Percentiles rank a stretch among this genome's conserved stretches.
phyloP scores from a whole-genome alignment of 2,329 filamentous ascomycete species.

The Fusarium lyarnte region DNA sequence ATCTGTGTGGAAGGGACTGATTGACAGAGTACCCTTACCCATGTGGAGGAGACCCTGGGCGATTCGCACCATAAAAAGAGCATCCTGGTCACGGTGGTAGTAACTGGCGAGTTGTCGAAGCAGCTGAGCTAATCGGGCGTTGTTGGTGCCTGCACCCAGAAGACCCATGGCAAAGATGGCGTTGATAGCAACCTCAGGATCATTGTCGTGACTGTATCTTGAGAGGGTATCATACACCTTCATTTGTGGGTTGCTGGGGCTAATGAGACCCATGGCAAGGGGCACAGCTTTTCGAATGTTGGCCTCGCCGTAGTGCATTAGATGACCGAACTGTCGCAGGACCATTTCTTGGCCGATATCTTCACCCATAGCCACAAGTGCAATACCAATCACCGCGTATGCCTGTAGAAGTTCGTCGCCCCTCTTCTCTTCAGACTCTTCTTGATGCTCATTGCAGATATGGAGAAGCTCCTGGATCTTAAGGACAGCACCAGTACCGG shows the following conservation, averaged over 20 bases:
- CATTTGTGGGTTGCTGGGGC: conserved; percentile 99
- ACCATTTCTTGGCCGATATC: conserved; percentile 99
- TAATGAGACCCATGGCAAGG: conserved; percentile 94
- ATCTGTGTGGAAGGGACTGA: conserved; percentile 99
- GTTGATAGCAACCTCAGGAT: conserved; percentile 97
- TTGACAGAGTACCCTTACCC: conserved; percentile 96
- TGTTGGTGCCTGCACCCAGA: conserved; percentile 95
- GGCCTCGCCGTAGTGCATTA: conserved; percentile 98
- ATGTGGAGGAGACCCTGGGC: conserved; percentile 97
- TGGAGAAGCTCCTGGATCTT: conserved; percentile 98
- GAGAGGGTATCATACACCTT: conserved; percentile 99
- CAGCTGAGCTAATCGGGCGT: conserved; percentile 93
- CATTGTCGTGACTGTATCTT: conserved; percentile 97
- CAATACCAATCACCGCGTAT: conserved; percentile 94
- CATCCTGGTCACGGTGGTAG: conserved; percentile 96
- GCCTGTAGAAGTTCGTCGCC: conserved; percentile 94
- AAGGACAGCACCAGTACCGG: conserved; percentile 93
- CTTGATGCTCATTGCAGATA: conserved; percentile 97
- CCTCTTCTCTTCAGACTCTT: conserved; percentile 94
- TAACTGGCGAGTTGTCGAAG: conserved; percentile 95
- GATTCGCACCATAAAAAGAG: conserved; percentile 98
- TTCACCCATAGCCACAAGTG: conserved; percentile 96
- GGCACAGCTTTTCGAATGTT: conserved; percentile 98
- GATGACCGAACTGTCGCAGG: conserved; percentile 92
- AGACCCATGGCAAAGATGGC: conserved; percentile 99